These are phyloP conservation scores for Suillus plorans DNA, from an alignment of 768 basidiomycete species.

Conservation along the genomic window DNA sequence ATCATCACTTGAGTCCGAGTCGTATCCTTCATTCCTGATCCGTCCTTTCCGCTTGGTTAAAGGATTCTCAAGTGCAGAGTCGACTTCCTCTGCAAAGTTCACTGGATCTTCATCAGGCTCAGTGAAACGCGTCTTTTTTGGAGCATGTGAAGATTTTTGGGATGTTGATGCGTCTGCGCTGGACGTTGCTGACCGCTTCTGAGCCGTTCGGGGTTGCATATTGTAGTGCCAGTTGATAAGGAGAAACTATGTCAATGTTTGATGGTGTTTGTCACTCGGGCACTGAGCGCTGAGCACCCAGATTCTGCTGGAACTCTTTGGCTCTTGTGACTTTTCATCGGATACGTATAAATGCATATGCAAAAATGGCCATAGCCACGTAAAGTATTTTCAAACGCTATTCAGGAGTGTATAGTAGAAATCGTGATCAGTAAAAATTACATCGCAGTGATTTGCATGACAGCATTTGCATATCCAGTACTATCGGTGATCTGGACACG, in stretches of 20 bases:
- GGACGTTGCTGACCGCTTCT: conserved; percentile 43
- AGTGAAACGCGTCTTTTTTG: conserved; percentile 77
- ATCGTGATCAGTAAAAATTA: background rate
- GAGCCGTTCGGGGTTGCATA: conserved; percentile 40
- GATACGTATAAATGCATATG: background rate
- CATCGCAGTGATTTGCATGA: conserved; percentile 25
- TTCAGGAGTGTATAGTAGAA: background rate
- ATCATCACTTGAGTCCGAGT: conserved; percentile 92
- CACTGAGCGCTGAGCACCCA: background rate
- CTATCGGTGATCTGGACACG: conserved; percentile 59
- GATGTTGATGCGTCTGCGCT: conserved; percentile 34
- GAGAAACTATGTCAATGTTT: conserved; percentile 13
- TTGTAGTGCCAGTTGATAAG: background rate
- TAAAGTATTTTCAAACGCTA: background rate
- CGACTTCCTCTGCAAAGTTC: conserved; percentile 78
- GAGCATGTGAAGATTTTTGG: conserved; percentile 23
- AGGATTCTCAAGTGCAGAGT: conserved; percentile 68
- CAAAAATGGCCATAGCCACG: background rate
- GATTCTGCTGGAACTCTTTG: background rate
- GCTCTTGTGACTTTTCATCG: background rate
- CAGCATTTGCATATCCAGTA: conserved; percentile 57
- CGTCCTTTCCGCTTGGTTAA: conserved; percentile 64
- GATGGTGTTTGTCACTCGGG: conserved; percentile 17
- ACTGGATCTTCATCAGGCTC: conserved; percentile 75
- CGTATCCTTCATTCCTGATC: conserved; percentile 86